These are phyloP conservation scores for Botrytis medusae DNA, from an alignment of 2,329 filamentous ascomycete species.

Conservation along the genomic window DNA sequence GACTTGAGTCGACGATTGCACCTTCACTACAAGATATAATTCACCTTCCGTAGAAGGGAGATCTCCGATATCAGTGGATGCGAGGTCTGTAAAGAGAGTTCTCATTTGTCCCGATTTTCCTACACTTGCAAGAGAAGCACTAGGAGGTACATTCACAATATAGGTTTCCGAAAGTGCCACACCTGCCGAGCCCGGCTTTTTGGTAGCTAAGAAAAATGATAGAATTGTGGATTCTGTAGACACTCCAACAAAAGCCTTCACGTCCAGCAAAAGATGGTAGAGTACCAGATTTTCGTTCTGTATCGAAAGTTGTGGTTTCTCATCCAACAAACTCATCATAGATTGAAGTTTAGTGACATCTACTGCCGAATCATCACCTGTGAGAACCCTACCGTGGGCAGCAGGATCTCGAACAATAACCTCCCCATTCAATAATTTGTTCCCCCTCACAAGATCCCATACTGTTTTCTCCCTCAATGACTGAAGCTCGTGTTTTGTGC, in stretches of 20 bases:
- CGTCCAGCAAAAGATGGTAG: constrained; percentile 79
- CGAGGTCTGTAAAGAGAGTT: constrained; percentile 85
- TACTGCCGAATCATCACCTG: constrained; percentile 88
- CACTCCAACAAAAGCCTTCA: constrained; percentile 77
- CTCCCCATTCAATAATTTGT: constrained; percentile 90
- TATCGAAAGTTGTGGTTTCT: constrained; percentile 66
- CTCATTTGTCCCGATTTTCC: constrained; percentile 68
- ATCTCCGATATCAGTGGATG: constrained; percentile 54
- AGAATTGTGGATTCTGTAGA: constrained; percentile 74
- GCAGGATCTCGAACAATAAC: constrained; percentile 90
- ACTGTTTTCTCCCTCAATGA: constrained; percentile 82
- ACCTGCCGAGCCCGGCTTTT: constrained; percentile 61
- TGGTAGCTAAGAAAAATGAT: constrained; percentile 74
- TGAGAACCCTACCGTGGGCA: constrained; percentile 80
- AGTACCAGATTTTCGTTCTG: constrained; percentile 67
- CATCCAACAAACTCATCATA: constrained; percentile 89
- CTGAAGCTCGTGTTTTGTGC: constrained; percentile 83
- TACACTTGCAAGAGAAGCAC: constrained; percentile 67
- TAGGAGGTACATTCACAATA: constrained; percentile 72
- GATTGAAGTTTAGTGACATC: constrained; percentile 90
- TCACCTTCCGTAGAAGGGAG: constrained; percentile 63
- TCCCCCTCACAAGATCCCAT: constrained; percentile 91
- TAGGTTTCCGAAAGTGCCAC: constrained; percentile 80
- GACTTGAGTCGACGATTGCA: constrained; percentile 45
- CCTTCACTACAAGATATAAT: constrained; percentile 80